Conservation (phyloP, 2,329 filamentous ascomycete species). For the Lanzia echinophila region DNA sequence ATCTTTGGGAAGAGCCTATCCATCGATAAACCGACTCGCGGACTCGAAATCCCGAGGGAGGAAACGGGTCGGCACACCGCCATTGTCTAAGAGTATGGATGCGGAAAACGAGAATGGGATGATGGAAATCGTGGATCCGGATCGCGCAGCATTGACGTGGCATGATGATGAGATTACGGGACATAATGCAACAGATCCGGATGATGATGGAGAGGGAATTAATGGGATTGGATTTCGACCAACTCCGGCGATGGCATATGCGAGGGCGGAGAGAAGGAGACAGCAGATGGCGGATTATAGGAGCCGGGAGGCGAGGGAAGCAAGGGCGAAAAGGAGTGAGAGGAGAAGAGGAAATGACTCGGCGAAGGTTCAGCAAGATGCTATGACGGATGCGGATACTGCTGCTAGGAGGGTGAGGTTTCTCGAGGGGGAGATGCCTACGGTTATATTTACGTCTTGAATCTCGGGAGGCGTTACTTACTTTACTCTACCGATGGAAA, state of each 20-base stretch:
- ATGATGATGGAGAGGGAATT: conserved; percentile 61
- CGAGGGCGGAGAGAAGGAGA: conserved; percentile 48
- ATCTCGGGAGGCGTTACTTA: no score
- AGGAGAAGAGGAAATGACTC: conserved; percentile 35
- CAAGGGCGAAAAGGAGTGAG: conserved; percentile 48
- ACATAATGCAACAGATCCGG: conserved; percentile 56
- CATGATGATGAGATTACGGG: conserved; percentile 62
- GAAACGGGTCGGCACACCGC: conserved; percentile 25
- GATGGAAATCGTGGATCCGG: conserved; percentile 19
- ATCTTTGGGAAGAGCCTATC: conserved; percentile 21
- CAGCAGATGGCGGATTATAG: conserved; percentile 58
- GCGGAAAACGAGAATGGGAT: not conserved
- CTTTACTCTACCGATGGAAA: not conserved
- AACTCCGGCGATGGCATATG: conserved; percentile 53
- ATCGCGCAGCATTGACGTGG: conserved; percentile 56
- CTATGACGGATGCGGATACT: not conserved
- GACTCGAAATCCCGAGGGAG: conserved; percentile 26
- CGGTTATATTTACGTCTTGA: conserved; percentile 15
- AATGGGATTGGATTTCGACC: conserved; percentile 63
- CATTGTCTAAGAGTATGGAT: conserved; percentile 13
- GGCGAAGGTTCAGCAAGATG: not conserved
- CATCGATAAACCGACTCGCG: conserved; percentile 24
- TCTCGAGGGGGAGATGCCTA: conserved; percentile 17
- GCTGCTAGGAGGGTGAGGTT: conserved; percentile 26
- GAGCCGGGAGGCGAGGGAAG: conserved; percentile 55